These are phyloP conservation scores for Vanilla planifolia DNA, from an alignment of 106 monocot species.

Conservation along the genomic window DNA sequence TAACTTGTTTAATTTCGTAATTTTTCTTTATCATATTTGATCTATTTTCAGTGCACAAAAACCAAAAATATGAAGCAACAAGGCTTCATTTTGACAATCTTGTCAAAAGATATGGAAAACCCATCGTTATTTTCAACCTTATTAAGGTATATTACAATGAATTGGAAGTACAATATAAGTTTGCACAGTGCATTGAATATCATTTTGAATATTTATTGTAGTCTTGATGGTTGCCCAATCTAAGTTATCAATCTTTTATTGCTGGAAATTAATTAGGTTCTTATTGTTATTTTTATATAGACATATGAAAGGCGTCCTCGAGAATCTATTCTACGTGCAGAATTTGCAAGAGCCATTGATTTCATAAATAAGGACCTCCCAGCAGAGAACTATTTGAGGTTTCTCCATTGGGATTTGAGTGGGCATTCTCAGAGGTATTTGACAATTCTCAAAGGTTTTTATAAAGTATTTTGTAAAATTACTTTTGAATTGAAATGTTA, in stretches of 20 bases:
- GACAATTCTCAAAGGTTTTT: neutral
- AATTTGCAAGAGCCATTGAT: conserved; percentile 78
- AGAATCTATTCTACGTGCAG: conserved; percentile 74
- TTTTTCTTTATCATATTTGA: neutral
- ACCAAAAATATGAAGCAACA: conserved; percentile 78
- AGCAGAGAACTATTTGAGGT: conserved; percentile 50
- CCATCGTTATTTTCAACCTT: conserved; percentile 88
- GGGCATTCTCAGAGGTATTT: conserved; percentile 62
- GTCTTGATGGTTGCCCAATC: no score
- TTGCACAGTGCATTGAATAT: neutral
- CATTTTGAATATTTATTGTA: neutral
- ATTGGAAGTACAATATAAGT: neutral
- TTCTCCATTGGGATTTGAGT: conserved; percentile 94
- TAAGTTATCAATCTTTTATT: neutral
- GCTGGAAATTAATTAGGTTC: neutral
- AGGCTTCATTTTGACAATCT: conserved; percentile 95
- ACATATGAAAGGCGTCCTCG: conserved; percentile 70
- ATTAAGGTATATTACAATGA: conserved; percentile 59
- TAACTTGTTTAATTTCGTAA: neutral
- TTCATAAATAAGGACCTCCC: conserved; percentile 54
- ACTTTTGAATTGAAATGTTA: no score
- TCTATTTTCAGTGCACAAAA: conserved; percentile 65
- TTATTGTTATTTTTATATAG: conserved; percentile 15
- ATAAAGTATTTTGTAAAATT: no score
- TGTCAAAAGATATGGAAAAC: conserved; percentile 83